phyloP scores from a whole-genome alignment of 257 asterid genomes.

The Pogostemon cablin region DNA sequence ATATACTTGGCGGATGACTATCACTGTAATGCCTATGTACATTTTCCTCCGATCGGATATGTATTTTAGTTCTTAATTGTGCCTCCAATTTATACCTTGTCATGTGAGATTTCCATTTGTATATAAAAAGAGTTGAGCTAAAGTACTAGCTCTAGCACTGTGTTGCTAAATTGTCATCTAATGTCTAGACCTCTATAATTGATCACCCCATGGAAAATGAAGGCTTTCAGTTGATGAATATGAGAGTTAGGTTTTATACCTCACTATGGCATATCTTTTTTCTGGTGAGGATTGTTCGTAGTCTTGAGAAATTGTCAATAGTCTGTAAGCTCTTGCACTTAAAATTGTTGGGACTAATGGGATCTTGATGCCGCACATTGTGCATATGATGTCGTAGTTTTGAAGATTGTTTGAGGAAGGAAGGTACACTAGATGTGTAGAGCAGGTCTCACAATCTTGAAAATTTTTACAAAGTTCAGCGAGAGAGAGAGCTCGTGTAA shows the following conservation, averaged over 20 bases:
- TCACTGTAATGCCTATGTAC: slow-evolving; percentile 32
- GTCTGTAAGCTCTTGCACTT: background rate
- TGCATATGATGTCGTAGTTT: slow-evolving; percentile 7
- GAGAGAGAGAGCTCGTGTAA: background rate
- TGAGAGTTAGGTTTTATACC: slow-evolving; percentile 3
- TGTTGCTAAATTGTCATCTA: background rate
- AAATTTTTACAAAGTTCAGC: background rate
- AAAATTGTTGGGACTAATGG: background rate
- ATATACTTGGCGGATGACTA: slow-evolving; percentile 25
- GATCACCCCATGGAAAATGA: background rate
- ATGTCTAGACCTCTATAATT: background rate
- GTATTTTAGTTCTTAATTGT: slow-evolving; percentile 24
- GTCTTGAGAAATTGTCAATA: slow-evolving; percentile 5
- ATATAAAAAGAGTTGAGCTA: slow-evolving; percentile 9
- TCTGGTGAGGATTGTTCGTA: background rate
- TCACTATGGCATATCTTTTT: background rate
- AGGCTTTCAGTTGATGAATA: background rate
- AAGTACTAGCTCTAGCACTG: slow-evolving; percentile 7
- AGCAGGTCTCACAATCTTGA: background rate
- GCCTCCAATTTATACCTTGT: slow-evolving; percentile 21
- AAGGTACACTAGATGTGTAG: background rate
- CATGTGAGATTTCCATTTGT: slow-evolving; percentile 24
- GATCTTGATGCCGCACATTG: background rate
- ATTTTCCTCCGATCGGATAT: slow-evolving; percentile 20
- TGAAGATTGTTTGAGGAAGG: background rate